Evolutionary conservation across 2,329 filamentous ascomycete species (phyloP), one percentile per base, ranked within the genome.

Genomic region (Graphilbum fragrans): DNA sequence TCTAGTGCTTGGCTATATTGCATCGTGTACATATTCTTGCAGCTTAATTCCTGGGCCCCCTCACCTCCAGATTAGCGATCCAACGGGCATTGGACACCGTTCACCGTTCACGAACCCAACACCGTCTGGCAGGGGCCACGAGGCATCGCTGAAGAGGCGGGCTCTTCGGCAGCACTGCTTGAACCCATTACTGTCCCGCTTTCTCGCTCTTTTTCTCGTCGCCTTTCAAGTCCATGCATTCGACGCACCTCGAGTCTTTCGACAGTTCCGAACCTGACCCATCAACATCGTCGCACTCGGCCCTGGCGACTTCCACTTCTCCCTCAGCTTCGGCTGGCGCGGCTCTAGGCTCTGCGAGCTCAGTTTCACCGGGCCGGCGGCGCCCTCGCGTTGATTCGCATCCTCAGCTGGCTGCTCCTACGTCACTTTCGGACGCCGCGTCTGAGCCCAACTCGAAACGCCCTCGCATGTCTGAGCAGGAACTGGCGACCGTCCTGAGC

Each of bases 271-370:
- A 7, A 5, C 36, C 32, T 25, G 36, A 18, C 34, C 20, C 61
- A 55, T 65, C 68, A 17, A 12, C 37, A 16, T 16, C 38, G 14
- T 70, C 59, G 2, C 86, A 76, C 53, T 81, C 72, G 43, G 86
- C 78, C 47, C 95, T 82, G 51, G 81, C 77, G 7, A 85, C 75
- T 61, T 83, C 77, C 57, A 80, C 87, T 51, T 20, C 38, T 20
- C n/a, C 19, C 29, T 4, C 32, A 12, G n/a, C 38, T 4, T 7
- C 21, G 9, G 10, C 32, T 6, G 35, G 20, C 35, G 35, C 7
- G 10, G 19, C 36, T n/a, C 21, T n/a, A 10, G 14, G 22, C 22
- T 27, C 36, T n/a, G 27, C 33, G 8, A 3, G 9, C 19, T 33
- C 21, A 16, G 8, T 5, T n/a, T 31, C 29, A 5, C 29, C 29